Evolutionary conservation across 140 eudicot genomes (phyloP), one percentile per base, ranked within the genome.

Genomic region (Cichorium intybus): DNA sequence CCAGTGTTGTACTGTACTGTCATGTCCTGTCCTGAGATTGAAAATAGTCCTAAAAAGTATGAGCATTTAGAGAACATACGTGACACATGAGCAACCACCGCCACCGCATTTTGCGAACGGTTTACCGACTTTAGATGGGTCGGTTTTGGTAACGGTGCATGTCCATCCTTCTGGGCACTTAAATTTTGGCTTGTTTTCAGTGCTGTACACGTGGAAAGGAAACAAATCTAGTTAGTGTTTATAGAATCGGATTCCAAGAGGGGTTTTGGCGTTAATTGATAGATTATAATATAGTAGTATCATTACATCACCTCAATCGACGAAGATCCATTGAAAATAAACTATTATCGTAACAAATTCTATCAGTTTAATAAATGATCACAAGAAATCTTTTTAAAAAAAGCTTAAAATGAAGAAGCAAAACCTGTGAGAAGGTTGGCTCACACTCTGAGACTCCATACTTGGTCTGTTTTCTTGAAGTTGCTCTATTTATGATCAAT

Each of bases 121-220:
- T 27, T 60, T 70, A 46, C 78, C 75, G 9, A 53, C 43, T 60
- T 80, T 66, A n/a, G 79, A 60, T 21, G 75, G 60, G 34, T 75
- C 81, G 0, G 81, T 75, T 64, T 66, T 61, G 18, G 78, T 60
- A 14, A 80, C 39, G 58, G 60, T 46, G 71, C 79, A 65, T 66
- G 48, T 70, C 78, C 78, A 80, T 75, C 85, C 81, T 24, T 75
- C 81, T 39, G 73, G 26, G 29, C 74, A 79, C 59, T 64, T 80
- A 78, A 22, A 80, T 6, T 60, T 67, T 52, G 80, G 75, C 65
- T 75, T 75, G 34, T 75, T 68, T 3, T 68, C 70, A 28, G 60
- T 50, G 75, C 65, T 75, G 70, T 11, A 49, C 58, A 28, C 15
- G 66, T 46, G 29, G 45, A 68, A 18, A 62, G 21, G 11, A 43